These are phyloP conservation scores for Hypocrella siamensis DNA, from an alignment of 2,329 filamentous ascomycete species.

Conservation along the genomic window DNA sequence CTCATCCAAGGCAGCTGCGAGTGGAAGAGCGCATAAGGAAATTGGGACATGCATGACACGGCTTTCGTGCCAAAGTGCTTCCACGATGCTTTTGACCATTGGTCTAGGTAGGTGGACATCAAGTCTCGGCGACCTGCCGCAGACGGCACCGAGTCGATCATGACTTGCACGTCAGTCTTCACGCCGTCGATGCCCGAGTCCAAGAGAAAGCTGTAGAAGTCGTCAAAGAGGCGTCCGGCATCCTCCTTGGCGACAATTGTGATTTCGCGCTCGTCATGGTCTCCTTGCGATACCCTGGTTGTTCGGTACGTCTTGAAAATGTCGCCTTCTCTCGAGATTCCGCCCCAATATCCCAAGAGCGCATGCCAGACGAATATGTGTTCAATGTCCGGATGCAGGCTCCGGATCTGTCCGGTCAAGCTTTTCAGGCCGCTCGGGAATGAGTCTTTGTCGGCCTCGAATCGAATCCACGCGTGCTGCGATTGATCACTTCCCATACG, in stretches of 20 bases:
- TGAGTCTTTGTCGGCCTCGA: constrained; percentile 65
- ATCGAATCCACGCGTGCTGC: constrained; percentile 57
- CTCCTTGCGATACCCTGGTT: constrained; percentile 37
- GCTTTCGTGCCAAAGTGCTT: constrained; percentile 62
- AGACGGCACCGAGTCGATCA: constrained; percentile 59
- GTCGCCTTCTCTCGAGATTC: constrained; percentile 58
- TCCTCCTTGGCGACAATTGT: constrained; percentile 61
- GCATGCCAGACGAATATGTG: constrained; percentile 94
- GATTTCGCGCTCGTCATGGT: constrained; percentile 32
- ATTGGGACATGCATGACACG: constrained; percentile 91
- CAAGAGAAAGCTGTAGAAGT: constrained; percentile 76
- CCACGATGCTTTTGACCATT: constrained; percentile 66
- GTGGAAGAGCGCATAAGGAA: constrained; percentile 74
- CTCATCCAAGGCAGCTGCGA: constrained; percentile 67
- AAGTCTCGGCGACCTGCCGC: constrained; percentile 57
- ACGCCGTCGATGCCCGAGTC: constrained; percentile 66
- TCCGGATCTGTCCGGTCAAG: constrained; percentile 52
- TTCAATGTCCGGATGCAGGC: constrained; percentile 54
- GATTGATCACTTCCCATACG: constrained; percentile 32
- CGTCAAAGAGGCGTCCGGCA: constrained; percentile 62
- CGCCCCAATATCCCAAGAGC: constrained; percentile 80
- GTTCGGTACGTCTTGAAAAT: constrained; percentile 72
- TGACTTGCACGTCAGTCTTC: constrained; percentile 88
- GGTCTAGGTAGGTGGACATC: constrained; percentile 64
- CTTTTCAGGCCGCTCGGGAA: constrained; percentile 71